Evolutionary conservation across 1,284 basidiomycete species (phyloP).

Genomic region (Naganishia sp.): DNA sequence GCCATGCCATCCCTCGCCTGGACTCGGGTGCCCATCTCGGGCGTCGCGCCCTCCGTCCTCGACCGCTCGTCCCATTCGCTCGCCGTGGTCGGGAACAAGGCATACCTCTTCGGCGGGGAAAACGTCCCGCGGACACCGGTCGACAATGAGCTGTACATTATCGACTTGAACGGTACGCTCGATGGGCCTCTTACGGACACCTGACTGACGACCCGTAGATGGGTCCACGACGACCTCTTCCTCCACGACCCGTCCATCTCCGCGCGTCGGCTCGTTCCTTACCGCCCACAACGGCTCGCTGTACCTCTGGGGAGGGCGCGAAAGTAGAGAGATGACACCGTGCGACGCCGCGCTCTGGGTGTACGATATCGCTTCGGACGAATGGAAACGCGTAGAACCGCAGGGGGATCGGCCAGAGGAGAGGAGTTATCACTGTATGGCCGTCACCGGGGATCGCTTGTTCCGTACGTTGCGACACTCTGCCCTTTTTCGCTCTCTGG

Average conservation of each 20-base stretch:
- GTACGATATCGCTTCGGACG: slow-evolving; percentile 11
- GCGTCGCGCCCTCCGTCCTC: slow-evolving; percentile 7
- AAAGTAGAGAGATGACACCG: slow-evolving; percentile 44
- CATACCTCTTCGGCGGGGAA: slow-evolving; percentile 45
- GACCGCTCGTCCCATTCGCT: slow-evolving; percentile 34
- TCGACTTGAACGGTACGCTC: slow-evolving; percentile 35
- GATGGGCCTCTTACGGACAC: neutral
- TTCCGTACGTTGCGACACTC: slow-evolving; percentile 8
- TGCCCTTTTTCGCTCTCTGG: neutral
- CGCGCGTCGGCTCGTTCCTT: slow-evolving; percentile 41
- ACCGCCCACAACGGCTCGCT: slow-evolving; percentile 31
- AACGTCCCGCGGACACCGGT: slow-evolving; percentile 43
- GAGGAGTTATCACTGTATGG: slow-evolving; percentile 37
- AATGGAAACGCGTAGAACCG: neutral
- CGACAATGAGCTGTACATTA: slow-evolving; percentile 36
- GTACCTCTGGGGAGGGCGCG: slow-evolving; percentile 47
- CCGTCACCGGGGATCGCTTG: slow-evolving; percentile 1
- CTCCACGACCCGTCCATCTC: slow-evolving; percentile 26
- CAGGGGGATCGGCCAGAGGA: slow-evolving; percentile 24
- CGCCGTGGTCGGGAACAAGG: slow-evolving; percentile 31
- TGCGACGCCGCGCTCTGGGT: slow-evolving; percentile 31
- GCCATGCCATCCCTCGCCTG: slow-evolving; percentile 5
- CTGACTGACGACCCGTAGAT: neutral
- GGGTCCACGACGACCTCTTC: slow-evolving; percentile 19
- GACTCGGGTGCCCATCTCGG: neutral